These are phyloP conservation scores for Mucuna pruriens DNA, from an alignment of 306 rosid genomes.

Conservation along the genomic window DNA sequence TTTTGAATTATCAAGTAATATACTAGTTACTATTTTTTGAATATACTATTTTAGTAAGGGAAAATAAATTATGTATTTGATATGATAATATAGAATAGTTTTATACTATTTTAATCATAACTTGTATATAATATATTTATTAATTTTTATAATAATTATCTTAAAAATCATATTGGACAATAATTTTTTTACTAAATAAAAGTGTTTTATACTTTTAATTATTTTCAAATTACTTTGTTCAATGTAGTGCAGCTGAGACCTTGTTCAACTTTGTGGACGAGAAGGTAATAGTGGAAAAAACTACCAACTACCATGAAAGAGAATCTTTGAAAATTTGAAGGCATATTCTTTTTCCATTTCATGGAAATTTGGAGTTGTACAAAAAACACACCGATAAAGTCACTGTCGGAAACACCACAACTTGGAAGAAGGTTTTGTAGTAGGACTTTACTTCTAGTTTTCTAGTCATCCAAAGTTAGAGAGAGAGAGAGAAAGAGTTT, in stretches of 20 bases:
- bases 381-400: not conserved
- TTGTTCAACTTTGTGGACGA: not conserved
- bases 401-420: not conserved
- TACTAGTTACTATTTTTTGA: too few species aligned
- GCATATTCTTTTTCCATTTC: conserved; percentile 23
- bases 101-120: too few species aligned
- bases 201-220: too few species aligned
- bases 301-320: not conserved
- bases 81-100: too few species aligned
- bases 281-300: not conserved
- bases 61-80: too few species aligned
- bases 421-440: not conserved
- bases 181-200: too few species aligned
- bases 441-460: not conserved
- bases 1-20: too few species aligned
- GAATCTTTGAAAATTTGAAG: conserved; percentile 19
- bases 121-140: too few species aligned
- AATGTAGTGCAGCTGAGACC: not conserved
- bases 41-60: too few species aligned
- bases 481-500: conserved; percentile 5
- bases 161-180: too few species aligned
- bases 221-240: too few species aligned
- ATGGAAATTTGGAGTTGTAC: not conserved
- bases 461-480: not conserved
- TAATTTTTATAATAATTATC: too few species aligned